Evolutionary conservation across 768 basidiomycete genomes (phyloP).

Genomic region (Glaciozyma martinii): DNA sequence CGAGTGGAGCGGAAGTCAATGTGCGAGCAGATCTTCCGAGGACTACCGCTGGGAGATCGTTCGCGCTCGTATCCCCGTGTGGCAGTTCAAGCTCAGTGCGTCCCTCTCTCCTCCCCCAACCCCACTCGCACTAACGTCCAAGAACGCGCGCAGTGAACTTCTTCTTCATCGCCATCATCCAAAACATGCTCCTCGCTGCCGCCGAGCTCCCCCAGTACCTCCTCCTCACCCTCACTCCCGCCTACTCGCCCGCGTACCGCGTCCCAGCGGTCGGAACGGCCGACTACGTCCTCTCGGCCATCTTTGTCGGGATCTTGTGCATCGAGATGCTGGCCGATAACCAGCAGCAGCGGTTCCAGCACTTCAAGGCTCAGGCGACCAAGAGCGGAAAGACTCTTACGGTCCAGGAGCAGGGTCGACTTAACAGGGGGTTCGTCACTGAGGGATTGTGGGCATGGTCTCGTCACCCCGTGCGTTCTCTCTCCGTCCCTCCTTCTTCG

Average conservation of each 20-base stretch:
- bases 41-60: constrained; percentile 87
- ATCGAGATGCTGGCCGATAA: constrained; percentile 82
- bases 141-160: constrained; percentile 11
- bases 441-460: constrained; percentile 77
- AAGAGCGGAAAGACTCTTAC: constrained; percentile 46
- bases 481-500: neutral
- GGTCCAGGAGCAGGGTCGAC: constrained; percentile 47
- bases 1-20: neutral
- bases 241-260: constrained; percentile 48
- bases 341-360: constrained; percentile 59
- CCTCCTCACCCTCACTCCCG: constrained; percentile 47
- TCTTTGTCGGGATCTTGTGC: constrained; percentile 54
- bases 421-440: constrained; percentile 71
- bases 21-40: constrained; percentile 46
- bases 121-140: neutral
- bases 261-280: constrained; percentile 51
- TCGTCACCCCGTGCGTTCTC: constrained; percentile 58
- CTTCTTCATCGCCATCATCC: constrained; percentile 50
- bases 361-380: constrained; percentile 54
- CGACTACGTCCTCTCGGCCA: constrained; percentile 55
- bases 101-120: constrained; percentile 57
- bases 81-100: constrained; percentile 50
- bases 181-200: constrained; percentile 70
- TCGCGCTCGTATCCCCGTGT: constrained; percentile 50
- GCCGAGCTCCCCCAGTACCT: constrained; percentile 44